A percentile compares a stretch with the other conserved stretches of the same genome.
These are phyloP conservation scores for Coemansia furcata DNA, from an alignment of 192 early-diverging fungal species.

Conservation along the genomic window DNA sequence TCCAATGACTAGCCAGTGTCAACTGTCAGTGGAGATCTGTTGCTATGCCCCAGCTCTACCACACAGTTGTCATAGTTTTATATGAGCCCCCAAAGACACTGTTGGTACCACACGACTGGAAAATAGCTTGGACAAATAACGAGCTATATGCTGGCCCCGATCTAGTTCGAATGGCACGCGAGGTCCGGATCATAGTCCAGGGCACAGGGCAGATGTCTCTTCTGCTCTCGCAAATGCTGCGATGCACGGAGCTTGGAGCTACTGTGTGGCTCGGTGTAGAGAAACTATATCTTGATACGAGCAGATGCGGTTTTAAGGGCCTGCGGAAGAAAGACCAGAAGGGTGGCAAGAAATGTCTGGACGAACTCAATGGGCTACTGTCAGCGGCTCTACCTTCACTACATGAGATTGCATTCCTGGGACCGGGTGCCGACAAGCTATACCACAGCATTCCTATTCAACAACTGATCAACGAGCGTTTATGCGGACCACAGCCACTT, in stretches of 20 bases:
- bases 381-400: constrained; percentile 4
- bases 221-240: neutral
- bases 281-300: neutral
- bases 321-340: neutral
- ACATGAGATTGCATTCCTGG: constrained; percentile 1
- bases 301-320: neutral
- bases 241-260: neutral
- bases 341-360: neutral
- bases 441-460: constrained; percentile 3
- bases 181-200: neutral
- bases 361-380: constrained; percentile 1
- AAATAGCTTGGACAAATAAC: neutral
- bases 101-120: neutral
- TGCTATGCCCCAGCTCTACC: neutral
- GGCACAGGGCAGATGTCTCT: neutral
- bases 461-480: constrained; percentile 15
- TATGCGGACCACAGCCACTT: neutral
- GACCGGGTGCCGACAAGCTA: neutral
- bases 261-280: constrained; percentile 1
- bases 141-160: neutral
- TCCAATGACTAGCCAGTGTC: neutral
- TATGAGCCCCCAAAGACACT: neutral
- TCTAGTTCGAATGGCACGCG: neutral
- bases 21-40: neutral
- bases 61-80: neutral